These are phyloP conservation scores for Plectosphaerella sp. DNA, from an alignment of 2,329 filamentous ascomycete species.

Conservation along the genomic window DNA sequence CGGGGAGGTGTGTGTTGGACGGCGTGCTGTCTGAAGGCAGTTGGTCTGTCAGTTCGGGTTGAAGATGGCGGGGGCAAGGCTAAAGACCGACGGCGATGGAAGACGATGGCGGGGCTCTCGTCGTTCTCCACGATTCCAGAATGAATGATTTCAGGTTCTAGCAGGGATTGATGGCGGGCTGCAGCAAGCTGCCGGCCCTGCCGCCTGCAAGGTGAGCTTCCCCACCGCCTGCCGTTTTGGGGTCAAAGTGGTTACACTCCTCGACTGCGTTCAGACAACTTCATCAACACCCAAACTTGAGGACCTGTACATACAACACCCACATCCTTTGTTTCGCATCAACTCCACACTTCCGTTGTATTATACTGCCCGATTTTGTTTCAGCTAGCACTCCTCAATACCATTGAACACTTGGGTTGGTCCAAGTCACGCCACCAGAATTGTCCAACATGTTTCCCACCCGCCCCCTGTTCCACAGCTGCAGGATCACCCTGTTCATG, in stretches of 20 bases:
- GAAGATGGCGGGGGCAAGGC: background rate
- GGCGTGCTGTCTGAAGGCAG: conserved; percentile 1
- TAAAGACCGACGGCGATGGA: background rate
- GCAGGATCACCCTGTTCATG: conserved; percentile 71
- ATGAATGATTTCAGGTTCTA: conserved; percentile 6
- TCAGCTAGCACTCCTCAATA: too few relatives aligned
- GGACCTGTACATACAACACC: too few relatives aligned
- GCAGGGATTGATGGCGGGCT: background rate
- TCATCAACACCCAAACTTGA: too few relatives aligned
- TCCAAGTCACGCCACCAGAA: background rate
- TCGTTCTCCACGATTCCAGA: conserved; percentile 16
- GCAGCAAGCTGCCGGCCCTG: too few relatives aligned
- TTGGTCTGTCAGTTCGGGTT: conserved; percentile 3
- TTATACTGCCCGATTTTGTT: too few relatives aligned
- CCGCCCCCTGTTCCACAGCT: conserved; percentile 44
- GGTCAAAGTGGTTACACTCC: background rate
- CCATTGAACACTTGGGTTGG: background rate
- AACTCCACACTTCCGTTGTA: too few relatives aligned
- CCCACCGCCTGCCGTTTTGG: background rate
- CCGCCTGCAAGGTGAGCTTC: background rate
- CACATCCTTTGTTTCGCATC: too few relatives aligned
- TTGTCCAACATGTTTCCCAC: conserved; percentile 44
- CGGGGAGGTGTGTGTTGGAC: conserved; percentile 6
- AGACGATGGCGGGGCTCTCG: conserved; percentile 8
- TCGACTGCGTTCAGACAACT: too few relatives aligned